Evolutionary conservation across 257 asterid genomes (phyloP).

Genomic region (Fraxinus anomala): DNA sequence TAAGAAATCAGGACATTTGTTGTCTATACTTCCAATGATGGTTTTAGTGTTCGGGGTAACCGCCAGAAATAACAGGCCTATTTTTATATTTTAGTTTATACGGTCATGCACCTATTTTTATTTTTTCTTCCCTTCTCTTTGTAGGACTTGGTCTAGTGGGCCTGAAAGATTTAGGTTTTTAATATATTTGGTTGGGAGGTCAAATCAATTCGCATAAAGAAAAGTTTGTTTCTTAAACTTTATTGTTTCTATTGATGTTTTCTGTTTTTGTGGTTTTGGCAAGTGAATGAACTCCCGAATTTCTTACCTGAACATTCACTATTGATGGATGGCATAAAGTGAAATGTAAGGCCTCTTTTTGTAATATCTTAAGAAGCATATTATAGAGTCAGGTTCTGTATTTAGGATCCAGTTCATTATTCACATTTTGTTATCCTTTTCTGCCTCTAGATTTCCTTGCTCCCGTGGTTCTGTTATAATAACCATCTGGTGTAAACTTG

Average conservation of each 20-base stretch:
- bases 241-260: no score
- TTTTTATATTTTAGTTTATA: not conserved
- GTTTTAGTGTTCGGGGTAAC: not conserved
- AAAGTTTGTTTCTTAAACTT: no score
- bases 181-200: no score
- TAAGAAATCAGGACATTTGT: not conserved
- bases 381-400: not conserved
- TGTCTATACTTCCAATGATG: not conserved
- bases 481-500: not conserved
- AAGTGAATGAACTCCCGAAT: no score
- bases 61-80: no score
- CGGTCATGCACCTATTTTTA: not conserved
- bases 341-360: no score
- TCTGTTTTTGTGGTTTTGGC: no score
- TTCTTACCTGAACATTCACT: no score
- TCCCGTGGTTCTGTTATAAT: not conserved
- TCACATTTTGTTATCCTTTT: not conserved
- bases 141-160: not conserved
- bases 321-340: no score
- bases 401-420: not conserved
- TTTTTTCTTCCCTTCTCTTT: not conserved
- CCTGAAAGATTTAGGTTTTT: no score
- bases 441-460: not conserved
- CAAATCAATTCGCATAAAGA: no score
- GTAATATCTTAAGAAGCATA: not conserved